Evolutionary conservation across 148 eudicot genomes (phyloP), one percentile per base, ranked within the genome.

Genomic region (Fallopia convolvulus): DNA sequence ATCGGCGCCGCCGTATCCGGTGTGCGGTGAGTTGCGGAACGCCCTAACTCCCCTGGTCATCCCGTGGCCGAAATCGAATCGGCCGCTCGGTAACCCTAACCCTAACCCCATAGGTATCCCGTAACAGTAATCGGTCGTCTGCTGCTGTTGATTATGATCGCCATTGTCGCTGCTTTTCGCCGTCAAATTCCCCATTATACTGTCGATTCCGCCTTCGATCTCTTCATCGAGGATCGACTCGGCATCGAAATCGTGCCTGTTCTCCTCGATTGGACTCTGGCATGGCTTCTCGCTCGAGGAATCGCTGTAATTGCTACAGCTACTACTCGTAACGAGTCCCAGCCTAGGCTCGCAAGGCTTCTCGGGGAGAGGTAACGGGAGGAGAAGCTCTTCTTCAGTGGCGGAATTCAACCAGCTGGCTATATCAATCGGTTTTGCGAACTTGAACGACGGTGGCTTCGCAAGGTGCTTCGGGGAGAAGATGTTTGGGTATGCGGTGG

Each of bases 161-260:
- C 83, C 82, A 18, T 42, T 56, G 4, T 73, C 47, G 18, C 86
- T 82, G 18, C 86, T 82, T 18, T 61, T 72, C 50, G 77, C 80
- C 60, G 75, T 83, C 70, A 79, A 78, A 33, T 77, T 86, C 85
- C 76, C 99, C 91, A 95, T 83, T 33, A 95, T 95, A 70, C 97
- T 86, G 66, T 95, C 97, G 6, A 95, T 86, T n/a, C 93, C 96
- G 5, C 70, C 70, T 41, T 82, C 92, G 40, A 85, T 82, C 77
- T 92, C 99, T 79, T 89, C 99, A 78, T 92, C 99, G 3, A 94
- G 89, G 33, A 92, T 94, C 26, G 97, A 94, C 66, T 89, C 97
- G 3, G 96, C 80, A 55, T 90, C 97, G 70, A 91, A 86, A 84
- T 91, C 79, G 20, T 39, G 4, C 60, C 60, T 23, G 32, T 58